phyloP scores from a whole-genome alignment of 139 green algal genomes.

The Chara braunii region DNA sequence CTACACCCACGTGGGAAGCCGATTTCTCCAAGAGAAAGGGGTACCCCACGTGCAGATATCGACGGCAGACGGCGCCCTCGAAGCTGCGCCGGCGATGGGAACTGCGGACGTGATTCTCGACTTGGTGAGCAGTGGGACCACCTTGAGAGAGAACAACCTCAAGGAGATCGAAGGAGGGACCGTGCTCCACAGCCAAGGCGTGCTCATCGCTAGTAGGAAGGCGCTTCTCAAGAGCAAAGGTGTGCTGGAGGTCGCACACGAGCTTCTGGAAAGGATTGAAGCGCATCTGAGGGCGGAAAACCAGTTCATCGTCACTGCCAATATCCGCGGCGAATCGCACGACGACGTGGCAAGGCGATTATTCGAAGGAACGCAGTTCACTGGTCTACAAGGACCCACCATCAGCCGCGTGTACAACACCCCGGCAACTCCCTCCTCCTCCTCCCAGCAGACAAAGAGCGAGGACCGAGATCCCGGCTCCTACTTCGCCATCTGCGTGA shows the following conservation, averaged over 20 bases:
- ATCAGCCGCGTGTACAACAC: constrained; percentile 65
- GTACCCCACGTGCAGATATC: constrained; percentile 73
- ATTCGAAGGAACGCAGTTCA: constrained; percentile 6
- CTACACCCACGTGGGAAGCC: constrained; percentile 49
- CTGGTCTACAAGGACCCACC: constrained; percentile 68
- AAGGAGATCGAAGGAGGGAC: constrained; percentile 67
- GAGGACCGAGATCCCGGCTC: no score
- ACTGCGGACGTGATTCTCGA: constrained; percentile 96
- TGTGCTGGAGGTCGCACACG: constrained; percentile 62
- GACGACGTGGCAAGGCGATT: constrained; percentile 68
- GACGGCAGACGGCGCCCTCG: constrained; percentile 67
- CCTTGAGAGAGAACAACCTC: constrained; percentile 96
- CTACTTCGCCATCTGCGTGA: constrained; percentile 6
- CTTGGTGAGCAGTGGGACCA: constrained; percentile 78
- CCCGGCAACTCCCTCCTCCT: background rate
- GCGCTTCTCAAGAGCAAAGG: constrained; percentile 54
- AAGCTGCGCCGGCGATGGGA: constrained; percentile 93
- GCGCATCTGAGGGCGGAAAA: constrained; percentile 80
- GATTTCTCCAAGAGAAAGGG: constrained; percentile 75
- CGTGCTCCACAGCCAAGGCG: constrained; percentile 68
- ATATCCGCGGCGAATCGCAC: constrained; percentile 51
- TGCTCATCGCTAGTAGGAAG: constrained; percentile 71
- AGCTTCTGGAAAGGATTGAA: constrained; percentile 94
- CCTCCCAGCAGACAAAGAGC: background rate
- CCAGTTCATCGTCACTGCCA: constrained; percentile 72